These are phyloP conservation scores for Alternaria arbusti DNA, from an alignment of 2,329 filamentous ascomycete species.

Conservation along the genomic window DNA sequence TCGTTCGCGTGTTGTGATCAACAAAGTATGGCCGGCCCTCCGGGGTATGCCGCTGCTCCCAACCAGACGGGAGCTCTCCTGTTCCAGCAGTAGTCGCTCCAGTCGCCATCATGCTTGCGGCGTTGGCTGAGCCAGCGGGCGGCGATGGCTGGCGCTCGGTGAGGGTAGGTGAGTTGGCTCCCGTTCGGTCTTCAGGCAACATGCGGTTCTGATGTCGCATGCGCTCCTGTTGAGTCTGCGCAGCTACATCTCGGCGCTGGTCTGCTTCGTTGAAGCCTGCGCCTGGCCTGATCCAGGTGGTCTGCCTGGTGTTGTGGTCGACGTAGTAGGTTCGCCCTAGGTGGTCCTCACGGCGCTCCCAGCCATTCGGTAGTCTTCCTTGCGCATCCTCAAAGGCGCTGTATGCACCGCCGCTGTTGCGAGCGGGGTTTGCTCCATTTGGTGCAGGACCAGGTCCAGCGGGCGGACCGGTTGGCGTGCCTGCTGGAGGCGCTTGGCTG, in stretches of 20 bases:
- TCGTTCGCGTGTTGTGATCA: constrained; percentile 97
- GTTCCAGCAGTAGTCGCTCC: constrained; percentile 93
- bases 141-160: constrained; percentile 57
- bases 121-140: constrained; percentile 55
- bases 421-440: constrained; percentile 53
- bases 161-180: constrained; percentile 86
- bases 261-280: constrained; percentile 76
- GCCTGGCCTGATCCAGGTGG: constrained; percentile 94
- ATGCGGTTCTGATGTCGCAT: constrained; percentile 94
- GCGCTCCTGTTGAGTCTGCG: constrained; percentile 90
- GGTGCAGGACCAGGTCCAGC: constrained; percentile 27
- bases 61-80: constrained; percentile 91
- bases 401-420: constrained; percentile 54
- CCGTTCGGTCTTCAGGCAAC: constrained; percentile 92
- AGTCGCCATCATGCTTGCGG: constrained; percentile 89
- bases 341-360: constrained; percentile 96
- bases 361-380: constrained; percentile 87
- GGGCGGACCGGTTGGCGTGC: constrained; percentile 54
- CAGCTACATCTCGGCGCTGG: constrained; percentile 80
- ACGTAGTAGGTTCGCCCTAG: constrained; percentile 96
- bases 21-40: constrained; percentile 97
- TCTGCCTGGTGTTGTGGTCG: constrained; percentile 95
- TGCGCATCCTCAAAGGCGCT: constrained; percentile 98
- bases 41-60: constrained; percentile 95
- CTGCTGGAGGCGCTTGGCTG: constrained; percentile 38